A percentile compares a stretch with the other conserved stretches of the same genome.
Conservation (phyloP, 2,329 filamentous ascomycete genomes). For the Pseudogymnoascus sp. region DNA sequence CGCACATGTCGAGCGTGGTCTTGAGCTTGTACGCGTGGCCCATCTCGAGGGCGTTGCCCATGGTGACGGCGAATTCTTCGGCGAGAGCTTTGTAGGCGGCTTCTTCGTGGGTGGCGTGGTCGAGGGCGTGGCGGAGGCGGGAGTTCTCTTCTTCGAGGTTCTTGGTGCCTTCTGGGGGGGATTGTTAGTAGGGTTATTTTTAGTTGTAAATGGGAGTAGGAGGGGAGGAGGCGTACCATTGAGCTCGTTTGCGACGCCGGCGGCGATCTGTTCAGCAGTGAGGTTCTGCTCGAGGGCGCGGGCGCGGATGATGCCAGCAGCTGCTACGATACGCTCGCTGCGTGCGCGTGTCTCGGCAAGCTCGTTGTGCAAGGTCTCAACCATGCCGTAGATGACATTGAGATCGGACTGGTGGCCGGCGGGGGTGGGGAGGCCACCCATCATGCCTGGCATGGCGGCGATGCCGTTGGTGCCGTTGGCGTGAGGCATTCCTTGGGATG, state of each 20-base stretch:
- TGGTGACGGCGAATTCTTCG: slow-evolving; percentile 46
- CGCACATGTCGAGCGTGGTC: slow-evolving; percentile 51
- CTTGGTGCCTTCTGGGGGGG: slow-evolving; percentile 42
- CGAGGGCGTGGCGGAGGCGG: slow-evolving; percentile 52
- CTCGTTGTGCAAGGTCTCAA: slow-evolving; percentile 57
- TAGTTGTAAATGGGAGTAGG: slow-evolving; percentile 7
- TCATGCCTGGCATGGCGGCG: slow-evolving; percentile 32
- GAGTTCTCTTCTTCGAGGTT: slow-evolving; percentile 56
- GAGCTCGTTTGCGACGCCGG: slow-evolving; percentile 46
- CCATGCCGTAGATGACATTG: slow-evolving; percentile 60
- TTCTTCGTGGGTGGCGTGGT: slow-evolving; percentile 51
- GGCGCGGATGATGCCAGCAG: slow-evolving; percentile 52
- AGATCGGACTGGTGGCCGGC: slow-evolving; percentile 61
- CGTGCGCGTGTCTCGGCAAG: slow-evolving; percentile 52
- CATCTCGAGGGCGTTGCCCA: slow-evolving; percentile 51
- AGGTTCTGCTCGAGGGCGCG: slow-evolving; percentile 44
- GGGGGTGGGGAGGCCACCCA: slow-evolving; percentile 42
- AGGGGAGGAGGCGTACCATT: slow-evolving; percentile 37
- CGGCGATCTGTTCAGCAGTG: slow-evolving; percentile 51
- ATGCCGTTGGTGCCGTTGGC: slow-evolving; percentile 26
- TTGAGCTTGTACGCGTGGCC: slow-evolving; percentile 59
- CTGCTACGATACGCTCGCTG: slow-evolving; percentile 56
- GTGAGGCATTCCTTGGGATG: slow-evolving; percentile 23
- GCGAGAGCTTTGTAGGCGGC: slow-evolving; percentile 52
- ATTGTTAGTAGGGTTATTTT: slow-evolving; percentile 8